Evolutionary conservation across 371 early-diverging fungal species (phyloP), one percentile per base, ranked within the genome.

Genomic region (Apophysomyces sp.): DNA sequence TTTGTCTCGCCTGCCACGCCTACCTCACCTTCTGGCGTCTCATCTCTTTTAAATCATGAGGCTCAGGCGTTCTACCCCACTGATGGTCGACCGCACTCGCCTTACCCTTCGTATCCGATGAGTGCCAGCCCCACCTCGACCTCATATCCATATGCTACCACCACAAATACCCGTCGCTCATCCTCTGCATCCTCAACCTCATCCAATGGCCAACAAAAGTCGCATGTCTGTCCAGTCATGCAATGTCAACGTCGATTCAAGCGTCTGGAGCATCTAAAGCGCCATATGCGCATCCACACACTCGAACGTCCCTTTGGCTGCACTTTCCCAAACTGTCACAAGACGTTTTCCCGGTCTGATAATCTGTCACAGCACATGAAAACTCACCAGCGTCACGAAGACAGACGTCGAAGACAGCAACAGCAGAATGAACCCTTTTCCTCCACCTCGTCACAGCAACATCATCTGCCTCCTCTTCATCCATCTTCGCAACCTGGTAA

Each of bases 211-310:
- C 66, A 66, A 16, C 61, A 61, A 58, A 71, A 74, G 49, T 55
- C 74, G 0, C 76, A 83, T 55, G 69, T 76, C 2, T 87, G 87
- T 44, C 66, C 73, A 28, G 67, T 82, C 2, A 64, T 80, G 41
- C 66, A 73, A 9, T 87, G 88, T 56, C 76, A 74, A 27, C 74
- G 79, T 32, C 65, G 77, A 16, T 89, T 89, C 68, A 95, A 94
- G 66, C 84, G 95, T 4, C 78, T 87, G 40, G 96, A 96, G 68
- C 95, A 95, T 70, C 74, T 96, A 57, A 92, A 92, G 63, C 82
- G 97, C n/a, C 96, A 95, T 67, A 80, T 89, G 71, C 89, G 93
- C 34, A 91, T 89, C 32, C 95, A 95, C 71, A 92, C 91, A n/a
- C 82, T 88, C 63, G 89, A 89, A 62, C 81, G 86, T 27, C 90